phyloP scores from a whole-genome alignment of 768 basidiomycete genomes.

The Auricularia heimuer region DNA sequence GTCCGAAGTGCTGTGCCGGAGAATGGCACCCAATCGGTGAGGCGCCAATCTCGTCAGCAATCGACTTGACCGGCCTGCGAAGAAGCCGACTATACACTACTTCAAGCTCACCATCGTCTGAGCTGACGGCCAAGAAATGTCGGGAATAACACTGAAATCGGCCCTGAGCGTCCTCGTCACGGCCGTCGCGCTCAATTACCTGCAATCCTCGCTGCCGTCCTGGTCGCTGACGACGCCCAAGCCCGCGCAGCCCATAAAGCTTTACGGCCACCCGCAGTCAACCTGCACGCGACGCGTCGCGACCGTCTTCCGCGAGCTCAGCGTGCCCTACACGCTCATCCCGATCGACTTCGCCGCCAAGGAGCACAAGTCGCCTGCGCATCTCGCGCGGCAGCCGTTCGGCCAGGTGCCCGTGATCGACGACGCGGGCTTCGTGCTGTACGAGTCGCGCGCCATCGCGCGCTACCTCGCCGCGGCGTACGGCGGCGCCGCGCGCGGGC shows the following conservation, averaged over 20 bases:
- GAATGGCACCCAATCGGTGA: too few species aligned
- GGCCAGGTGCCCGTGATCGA: conserved; percentile 51
- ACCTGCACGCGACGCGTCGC: conserved; percentile 46
- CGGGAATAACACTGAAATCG: neutral
- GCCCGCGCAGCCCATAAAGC: conserved; percentile 20
- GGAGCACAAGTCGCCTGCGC: conserved; percentile 38
- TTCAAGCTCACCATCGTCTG: neutral
- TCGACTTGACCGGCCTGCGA: too few species aligned
- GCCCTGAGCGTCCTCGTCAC: neutral
- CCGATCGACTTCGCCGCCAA: conserved; percentile 31
- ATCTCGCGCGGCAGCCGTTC: conserved; percentile 47
- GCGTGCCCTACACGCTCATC: conserved; percentile 44
- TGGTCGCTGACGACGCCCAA: neutral
- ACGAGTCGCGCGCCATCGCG: conserved; percentile 51
- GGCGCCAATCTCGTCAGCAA: too few species aligned
- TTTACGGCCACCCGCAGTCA: conserved; percentile 28
- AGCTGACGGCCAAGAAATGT: neutral
- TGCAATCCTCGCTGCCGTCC: neutral
- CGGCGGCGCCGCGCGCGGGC: conserved; percentile 28
- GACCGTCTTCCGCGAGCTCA: conserved; percentile 43
- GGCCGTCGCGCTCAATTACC: neutral
- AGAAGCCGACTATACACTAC: too few species aligned
- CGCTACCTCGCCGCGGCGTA: conserved; percentile 52
- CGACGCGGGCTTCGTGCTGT: conserved; percentile 54
- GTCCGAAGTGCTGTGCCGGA: too few species aligned